Conservation (phyloP, 495 filamentous ascomycete species). For the Podospora fimiseda region DNA sequence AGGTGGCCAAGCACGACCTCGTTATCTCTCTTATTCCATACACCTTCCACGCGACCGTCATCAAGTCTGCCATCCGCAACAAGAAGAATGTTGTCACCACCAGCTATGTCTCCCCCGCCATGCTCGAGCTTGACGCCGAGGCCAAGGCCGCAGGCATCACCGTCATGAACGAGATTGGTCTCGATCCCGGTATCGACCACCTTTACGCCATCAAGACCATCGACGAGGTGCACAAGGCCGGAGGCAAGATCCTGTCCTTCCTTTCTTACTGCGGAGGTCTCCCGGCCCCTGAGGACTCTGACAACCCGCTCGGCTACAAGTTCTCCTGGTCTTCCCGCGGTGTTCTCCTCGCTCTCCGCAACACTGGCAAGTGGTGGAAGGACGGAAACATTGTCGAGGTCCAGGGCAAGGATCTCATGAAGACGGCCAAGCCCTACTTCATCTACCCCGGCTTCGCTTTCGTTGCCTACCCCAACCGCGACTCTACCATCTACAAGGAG, state of each 20-base stretch:
- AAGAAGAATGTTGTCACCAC: slow-evolving; percentile 98
- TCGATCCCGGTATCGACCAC: slow-evolving; percentile 63
- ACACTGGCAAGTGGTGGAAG: slow-evolving; percentile 77
- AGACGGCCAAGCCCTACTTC: slow-evolving; percentile 77
- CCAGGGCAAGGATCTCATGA: slow-evolving; percentile 66
- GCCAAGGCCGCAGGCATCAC: slow-evolving; percentile 91
- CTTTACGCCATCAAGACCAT: slow-evolving; percentile 89
- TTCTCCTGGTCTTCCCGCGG: slow-evolving; percentile 82
- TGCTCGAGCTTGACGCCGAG: slow-evolving; percentile 77
- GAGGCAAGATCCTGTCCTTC: slow-evolving; percentile 82
- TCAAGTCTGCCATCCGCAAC: slow-evolving; percentile 86
- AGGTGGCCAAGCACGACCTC: slow-evolving; percentile 69
- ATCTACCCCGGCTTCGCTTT: slow-evolving; percentile 86
- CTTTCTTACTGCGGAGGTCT: slow-evolving; percentile 81
- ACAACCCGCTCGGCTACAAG: slow-evolving; percentile 94
- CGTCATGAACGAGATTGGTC: slow-evolving; percentile 96
- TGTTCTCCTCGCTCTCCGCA: slow-evolving; percentile 78
- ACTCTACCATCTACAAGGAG: slow-evolving; percentile 79
- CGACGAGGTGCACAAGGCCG: slow-evolving; percentile 69
- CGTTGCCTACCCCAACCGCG: slow-evolving; percentile 89
- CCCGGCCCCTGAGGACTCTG: slow-evolving; percentile 62
- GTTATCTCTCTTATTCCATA: slow-evolving; percentile 86
- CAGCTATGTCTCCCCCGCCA: slow-evolving; percentile 87
- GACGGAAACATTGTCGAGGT: slow-evolving; percentile 66
- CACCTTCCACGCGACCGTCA: slow-evolving; percentile 81